phyloP scores from a whole-genome alignment of 176 grass and related monocot species.

The Eragrostis nindensis region DNA sequence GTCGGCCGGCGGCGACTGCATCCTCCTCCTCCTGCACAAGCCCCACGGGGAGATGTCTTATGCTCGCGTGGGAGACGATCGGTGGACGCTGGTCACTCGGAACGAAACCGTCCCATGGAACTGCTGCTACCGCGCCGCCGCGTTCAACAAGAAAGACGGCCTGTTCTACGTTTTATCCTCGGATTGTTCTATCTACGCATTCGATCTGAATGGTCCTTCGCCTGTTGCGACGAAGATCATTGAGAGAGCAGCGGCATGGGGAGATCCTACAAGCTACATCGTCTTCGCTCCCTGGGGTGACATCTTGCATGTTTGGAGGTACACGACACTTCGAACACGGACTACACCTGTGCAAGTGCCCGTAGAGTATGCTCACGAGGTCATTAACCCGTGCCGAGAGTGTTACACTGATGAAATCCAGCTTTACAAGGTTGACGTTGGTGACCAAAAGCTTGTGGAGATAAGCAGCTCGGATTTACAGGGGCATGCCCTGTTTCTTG shows the following conservation, averaged over 20 bases:
- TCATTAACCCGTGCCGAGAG: neutral
- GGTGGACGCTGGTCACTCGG: neutral
- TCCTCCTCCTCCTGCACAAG: neutral
- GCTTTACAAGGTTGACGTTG: neutral
- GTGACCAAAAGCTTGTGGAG: neutral
- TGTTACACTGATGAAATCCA: neutral
- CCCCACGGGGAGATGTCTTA: neutral
- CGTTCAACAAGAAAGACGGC: neutral
- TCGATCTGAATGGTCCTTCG: neutral
- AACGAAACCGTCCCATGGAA: neutral
- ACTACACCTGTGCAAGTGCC: neutral
- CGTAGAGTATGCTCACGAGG: neutral
- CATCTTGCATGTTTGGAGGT: neutral
- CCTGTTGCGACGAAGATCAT: no score
- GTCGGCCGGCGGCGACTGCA: neutral
- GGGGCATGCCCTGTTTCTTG: neutral
- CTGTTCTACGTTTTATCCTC: neutral
- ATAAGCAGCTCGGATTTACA: neutral
- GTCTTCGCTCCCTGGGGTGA: neutral
- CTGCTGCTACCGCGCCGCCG: neutral
- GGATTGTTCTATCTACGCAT: neutral
- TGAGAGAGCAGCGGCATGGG: no score
- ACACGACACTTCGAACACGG: neutral
- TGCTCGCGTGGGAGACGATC: neutral
- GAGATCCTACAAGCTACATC: neutral